Base-by-base conservation (phyloP, 2,329 filamentous ascomycete species). In the Hypoxylon sp. region DNA sequence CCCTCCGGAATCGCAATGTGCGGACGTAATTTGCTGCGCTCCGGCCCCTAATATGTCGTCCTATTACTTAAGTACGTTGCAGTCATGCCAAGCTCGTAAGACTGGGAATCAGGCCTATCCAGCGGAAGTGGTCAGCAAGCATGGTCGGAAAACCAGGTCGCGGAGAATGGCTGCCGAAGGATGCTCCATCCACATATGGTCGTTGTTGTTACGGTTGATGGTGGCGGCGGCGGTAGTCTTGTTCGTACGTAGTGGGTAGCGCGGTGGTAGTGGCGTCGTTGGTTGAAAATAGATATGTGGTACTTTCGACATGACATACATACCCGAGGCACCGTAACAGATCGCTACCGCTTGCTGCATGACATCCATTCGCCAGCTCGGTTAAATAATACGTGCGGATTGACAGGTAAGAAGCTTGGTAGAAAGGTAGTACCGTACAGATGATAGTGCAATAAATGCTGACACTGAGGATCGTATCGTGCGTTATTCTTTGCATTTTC, bases 51-150 rank as follows among this genome's bases (percentile, higher is more conserved):
- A 29, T 47, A 55, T 12, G 46, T 21, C 47, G 37, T 63, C 60
- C 32, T 64, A 59, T 69, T 61, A 67, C 66, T 53, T 59, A 63
- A 69, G 29, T 59, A 64, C 53, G 67, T 69, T 62, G 57, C 63
- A 69, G 57, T 29, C 39, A 63, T 65, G 64, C 47, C 41, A 46
- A 58, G 58, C 47, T 63, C 54, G 64, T 65, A 63, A 65, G 64
- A 67, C 43, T 56, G n/a, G 30, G 58, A 27, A 23, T 48, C 52
- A 63, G 53, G 55, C 55, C 58, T 39, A 54, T 34, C 52, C 50
- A 39, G 14, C 45, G 34, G 62, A 39, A 41, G 5, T 41, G 51
- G 52, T 58, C 37, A 55, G 58, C 51, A 55, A 59, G 45, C 56
- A 61, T 21, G 41, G 57, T 29, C 27, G 58, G 53, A 67, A 67